phyloP scores from a whole-genome alignment of 495 filamentous ascomycete species.

The Tuber magnatum region DNA sequence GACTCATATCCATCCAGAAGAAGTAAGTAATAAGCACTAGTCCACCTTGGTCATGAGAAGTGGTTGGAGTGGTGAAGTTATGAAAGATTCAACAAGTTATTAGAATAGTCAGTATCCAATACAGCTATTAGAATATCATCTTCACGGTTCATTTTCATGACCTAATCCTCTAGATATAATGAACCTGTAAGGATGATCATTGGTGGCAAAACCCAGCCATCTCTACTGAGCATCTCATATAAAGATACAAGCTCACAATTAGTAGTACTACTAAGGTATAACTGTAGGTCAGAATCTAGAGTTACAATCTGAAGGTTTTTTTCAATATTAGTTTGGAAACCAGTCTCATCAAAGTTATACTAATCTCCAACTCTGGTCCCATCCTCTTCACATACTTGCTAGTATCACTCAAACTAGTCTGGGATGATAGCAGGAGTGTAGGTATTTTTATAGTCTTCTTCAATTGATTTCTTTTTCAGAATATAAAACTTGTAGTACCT shows the following conservation, averaged over 20 bases:
- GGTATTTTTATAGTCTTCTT: not conserved
- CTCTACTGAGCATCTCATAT: constrained; percentile 8
- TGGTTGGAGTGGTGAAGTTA: too few species aligned
- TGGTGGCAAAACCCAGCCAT: not conserved
- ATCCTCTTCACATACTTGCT: constrained; percentile 1
- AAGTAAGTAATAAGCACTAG: too few species aligned
- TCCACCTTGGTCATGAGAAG: too few species aligned
- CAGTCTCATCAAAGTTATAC: constrained; percentile 30
- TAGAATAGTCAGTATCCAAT: not conserved
- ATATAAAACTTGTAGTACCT: not conserved
- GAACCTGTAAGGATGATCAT: too few species aligned
- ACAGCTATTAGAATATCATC: too few species aligned
- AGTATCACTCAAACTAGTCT: constrained; percentile 19
- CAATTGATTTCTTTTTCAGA: not conserved
- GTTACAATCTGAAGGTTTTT: constrained; percentile 30
- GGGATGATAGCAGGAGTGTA: constrained; percentile 11
- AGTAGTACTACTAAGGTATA: not conserved
- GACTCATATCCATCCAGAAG: too few species aligned
- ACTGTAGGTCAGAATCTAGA: not conserved
- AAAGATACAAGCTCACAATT: constrained; percentile 1
- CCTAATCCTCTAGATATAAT: too few species aligned
- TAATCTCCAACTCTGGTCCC: constrained; percentile 21
- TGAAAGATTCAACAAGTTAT: not conserved
- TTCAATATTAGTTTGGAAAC: constrained; percentile 27
- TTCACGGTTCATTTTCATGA: too few species aligned